A percentile compares a stretch with the other conserved stretches of the same genome.
These are phyloP conservation scores for Periconia sp. DNA, from an alignment of 2,329 filamentous ascomycete species.

Conservation along the genomic window DNA sequence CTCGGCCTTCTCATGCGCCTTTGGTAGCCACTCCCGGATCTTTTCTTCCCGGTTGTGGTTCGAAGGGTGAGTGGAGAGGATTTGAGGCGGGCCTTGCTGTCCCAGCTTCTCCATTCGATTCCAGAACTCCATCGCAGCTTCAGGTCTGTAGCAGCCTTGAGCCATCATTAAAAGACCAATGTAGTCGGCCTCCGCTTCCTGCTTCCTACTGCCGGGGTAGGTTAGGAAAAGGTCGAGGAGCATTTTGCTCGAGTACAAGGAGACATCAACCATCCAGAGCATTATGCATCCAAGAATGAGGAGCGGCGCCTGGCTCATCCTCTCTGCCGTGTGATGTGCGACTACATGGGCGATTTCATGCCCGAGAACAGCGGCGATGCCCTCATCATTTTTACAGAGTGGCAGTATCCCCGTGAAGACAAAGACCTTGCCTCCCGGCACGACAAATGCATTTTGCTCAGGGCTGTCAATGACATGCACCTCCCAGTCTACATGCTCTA, in stretches of 20 bases:
- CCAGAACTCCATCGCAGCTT: constrained; percentile 68
- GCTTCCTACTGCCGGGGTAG: constrained; percentile 71
- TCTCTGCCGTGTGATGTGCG: constrained; percentile 58
- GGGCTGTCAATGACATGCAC: constrained; percentile 75
- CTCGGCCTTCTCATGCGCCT: constrained; percentile 48
- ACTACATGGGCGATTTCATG: constrained; percentile 81
- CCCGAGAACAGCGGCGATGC: constrained; percentile 75
- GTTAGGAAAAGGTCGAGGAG: constrained; percentile 69
- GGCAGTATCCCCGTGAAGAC: constrained; percentile 75
- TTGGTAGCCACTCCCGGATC: constrained; percentile 63
- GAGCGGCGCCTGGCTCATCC: constrained; percentile 56
- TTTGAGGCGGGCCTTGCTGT: constrained; percentile 66
- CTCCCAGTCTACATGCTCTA: constrained; percentile 65
- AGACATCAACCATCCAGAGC: constrained; percentile 49
- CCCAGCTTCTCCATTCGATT: constrained; percentile 64
- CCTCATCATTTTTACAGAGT: constrained; percentile 70
- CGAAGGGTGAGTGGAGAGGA: constrained; percentile 78
- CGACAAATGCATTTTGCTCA: constrained; percentile 75
- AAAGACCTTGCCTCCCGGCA: constrained; percentile 81
- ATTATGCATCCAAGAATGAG: constrained; percentile 47
- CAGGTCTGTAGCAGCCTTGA: constrained; percentile 76
- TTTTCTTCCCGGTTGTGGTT: constrained; percentile 69
- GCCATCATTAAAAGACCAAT: constrained; percentile 85
- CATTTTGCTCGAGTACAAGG: constrained; percentile 45
- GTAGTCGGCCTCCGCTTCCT: constrained; percentile 80